Conservation (phyloP, 208 protist genomes). For the Crithidia brevicula region DNA sequence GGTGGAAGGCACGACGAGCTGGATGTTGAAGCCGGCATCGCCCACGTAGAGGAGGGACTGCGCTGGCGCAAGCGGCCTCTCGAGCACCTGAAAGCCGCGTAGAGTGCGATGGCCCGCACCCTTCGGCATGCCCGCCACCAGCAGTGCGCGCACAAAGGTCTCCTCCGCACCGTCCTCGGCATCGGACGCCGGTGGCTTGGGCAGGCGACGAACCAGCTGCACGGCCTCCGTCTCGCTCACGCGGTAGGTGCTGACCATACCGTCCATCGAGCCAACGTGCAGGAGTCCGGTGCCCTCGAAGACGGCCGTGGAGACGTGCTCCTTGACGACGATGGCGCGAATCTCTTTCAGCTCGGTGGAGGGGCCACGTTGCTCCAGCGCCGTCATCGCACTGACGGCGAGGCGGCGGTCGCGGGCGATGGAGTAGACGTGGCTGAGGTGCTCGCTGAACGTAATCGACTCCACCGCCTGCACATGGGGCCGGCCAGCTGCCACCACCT, state of each 20-base stretch:
- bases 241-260: slow-evolving; percentile 71
- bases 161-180: slow-evolving; percentile 65
- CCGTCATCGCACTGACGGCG: slow-evolving; percentile 39
- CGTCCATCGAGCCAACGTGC: slow-evolving; percentile 77
- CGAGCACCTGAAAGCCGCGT: slow-evolving; percentile 31
- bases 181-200: slow-evolving; percentile 43
- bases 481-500: slow-evolving; percentile 46
- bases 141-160: slow-evolving; percentile 59
- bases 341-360: slow-evolving; percentile 44
- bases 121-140: slow-evolving; percentile 56
- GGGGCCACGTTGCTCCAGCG: slow-evolving; percentile 14
- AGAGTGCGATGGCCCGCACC: slow-evolving; percentile 37
- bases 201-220: slow-evolving; percentile 47
- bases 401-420: slow-evolving; percentile 82
- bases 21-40: slow-evolving; percentile 83
- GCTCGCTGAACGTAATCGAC: slow-evolving; percentile 56
- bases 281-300: slow-evolving; percentile 64
- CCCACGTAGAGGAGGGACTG: slow-evolving; percentile 53
- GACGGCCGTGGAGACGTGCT: slow-evolving; percentile 62
- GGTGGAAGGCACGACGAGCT: slow-evolving; percentile 18
- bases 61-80: slow-evolving; percentile 3
- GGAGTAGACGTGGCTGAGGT: slow-evolving; percentile 59
- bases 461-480: slow-evolving; percentile 88
- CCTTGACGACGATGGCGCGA: slow-evolving; percentile 80
- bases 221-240: slow-evolving; percentile 54